Percentiles rank a stretch among this genome's conserved stretches.
Conservation (phyloP, 2,329 filamentous ascomycete species). For the Colletotrichum cereale region DNA sequence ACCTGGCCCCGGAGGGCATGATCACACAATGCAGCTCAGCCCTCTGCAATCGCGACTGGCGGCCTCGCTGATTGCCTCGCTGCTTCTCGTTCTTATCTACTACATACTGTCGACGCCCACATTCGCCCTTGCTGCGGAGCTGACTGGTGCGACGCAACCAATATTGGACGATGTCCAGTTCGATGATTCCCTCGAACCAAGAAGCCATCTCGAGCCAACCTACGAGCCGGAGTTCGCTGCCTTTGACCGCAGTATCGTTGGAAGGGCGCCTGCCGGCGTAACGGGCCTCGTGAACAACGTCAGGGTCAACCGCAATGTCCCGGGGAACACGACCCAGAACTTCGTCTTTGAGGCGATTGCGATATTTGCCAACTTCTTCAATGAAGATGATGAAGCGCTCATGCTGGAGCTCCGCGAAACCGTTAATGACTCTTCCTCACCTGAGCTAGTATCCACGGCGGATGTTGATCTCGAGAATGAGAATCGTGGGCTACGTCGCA, state of each 20-base stretch:
- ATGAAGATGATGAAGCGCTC: slow-evolving; percentile 33
- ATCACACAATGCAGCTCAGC: slow-evolving; percentile 69
- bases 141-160: slow-evolving; percentile 45
- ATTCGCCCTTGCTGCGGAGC: slow-evolving; percentile 73
- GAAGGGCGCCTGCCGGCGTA: slow-evolving; percentile 67
- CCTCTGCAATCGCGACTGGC: slow-evolving; percentile 79
- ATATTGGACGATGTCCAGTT: slow-evolving; percentile 43
- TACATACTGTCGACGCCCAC: slow-evolving; percentile 69
- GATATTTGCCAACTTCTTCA: slow-evolving; percentile 57
- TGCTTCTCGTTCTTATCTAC: slow-evolving; percentile 71
- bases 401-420: slow-evolving; percentile 39
- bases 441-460: slow-evolving; percentile 38
- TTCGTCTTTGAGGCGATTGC: slow-evolving; percentile 73
- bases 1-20: slow-evolving; percentile 57
- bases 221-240: slow-evolving; percentile 73
- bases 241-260: slow-evolving; percentile 73
- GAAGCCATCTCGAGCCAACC: slow-evolving; percentile 39
- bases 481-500: slow-evolving; percentile 40
- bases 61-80: slow-evolving; percentile 72
- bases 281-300: slow-evolving; percentile 73
- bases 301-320: slow-evolving; percentile 69
- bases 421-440: slow-evolving; percentile 45
- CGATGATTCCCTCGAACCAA: slow-evolving; percentile 40
- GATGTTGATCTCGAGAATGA: slow-evolving; percentile 40
- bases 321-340: slow-evolving; percentile 70